Percentiles rank a stretch among this genome's conserved stretches.
These are phyloP conservation scores for Globisporangium viniferum DNA, from an alignment of 352 stramenopile species.

Conservation along the genomic window DNA sequence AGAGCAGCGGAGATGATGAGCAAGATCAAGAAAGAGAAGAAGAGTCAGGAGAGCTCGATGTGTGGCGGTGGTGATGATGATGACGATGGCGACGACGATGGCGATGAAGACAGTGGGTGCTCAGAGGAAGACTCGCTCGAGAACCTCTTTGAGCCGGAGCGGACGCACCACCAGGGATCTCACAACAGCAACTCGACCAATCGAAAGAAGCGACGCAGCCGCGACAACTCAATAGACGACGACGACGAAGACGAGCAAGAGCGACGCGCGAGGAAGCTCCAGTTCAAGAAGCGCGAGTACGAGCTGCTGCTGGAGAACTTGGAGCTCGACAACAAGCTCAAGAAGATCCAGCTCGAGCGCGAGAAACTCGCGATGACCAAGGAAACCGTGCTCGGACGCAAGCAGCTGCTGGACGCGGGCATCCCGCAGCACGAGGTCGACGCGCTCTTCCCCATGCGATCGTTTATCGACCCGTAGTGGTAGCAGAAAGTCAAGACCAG, in stretches of 20 bases:
- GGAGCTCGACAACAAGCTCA: slow-evolving; percentile 68
- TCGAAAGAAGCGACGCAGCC: not conserved
- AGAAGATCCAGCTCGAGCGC: slow-evolving; percentile 64
- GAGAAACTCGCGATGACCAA: slow-evolving; percentile 37
- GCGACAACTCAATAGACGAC: not conserved
- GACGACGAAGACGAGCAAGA: slow-evolving; percentile 69
- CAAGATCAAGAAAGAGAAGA: not conserved
- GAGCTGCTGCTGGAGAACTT: slow-evolving; percentile 70
- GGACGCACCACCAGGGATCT: not conserved
- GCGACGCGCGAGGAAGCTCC: slow-evolving; percentile 32
- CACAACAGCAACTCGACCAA: not conserved
- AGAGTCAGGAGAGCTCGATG: not conserved
- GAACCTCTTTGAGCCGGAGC: not conserved
- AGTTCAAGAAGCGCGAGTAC: slow-evolving; percentile 4
- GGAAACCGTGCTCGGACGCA: slow-evolving; percentile 7
- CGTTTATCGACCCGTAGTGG: not conserved
- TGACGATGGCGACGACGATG: not conserved
- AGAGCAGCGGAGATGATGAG: not conserved
- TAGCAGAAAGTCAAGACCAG: not conserved
- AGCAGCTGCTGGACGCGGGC: slow-evolving; percentile 5
- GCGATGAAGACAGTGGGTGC: not conserved
- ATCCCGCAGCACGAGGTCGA: slow-evolving; percentile 6
- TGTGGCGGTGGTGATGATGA: not conserved
- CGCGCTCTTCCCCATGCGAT: slow-evolving; percentile 5
- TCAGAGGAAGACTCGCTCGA: not conserved